phyloP scores from a whole-genome alignment of 192 early-diverging fungal species.

The Geranomyces michiganensis region DNA sequence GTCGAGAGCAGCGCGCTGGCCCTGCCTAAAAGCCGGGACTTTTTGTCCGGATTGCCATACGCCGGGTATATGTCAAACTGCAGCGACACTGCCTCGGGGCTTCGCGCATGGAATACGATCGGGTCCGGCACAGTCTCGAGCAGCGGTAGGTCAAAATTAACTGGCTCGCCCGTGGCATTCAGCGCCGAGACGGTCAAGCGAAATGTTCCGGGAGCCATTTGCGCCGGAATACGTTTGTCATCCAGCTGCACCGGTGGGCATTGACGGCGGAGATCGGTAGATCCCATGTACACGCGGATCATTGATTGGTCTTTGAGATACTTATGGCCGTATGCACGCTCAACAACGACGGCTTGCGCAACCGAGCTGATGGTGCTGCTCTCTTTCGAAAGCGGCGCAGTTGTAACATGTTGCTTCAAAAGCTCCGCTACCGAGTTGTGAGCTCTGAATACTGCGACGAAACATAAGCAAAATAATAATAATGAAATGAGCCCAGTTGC shows the following conservation, averaged over 20 bases:
- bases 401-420: conserved; percentile 45
- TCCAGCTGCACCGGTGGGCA: conserved; percentile 51
- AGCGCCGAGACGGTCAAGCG: conserved; percentile 58
- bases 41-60: conserved; percentile 47
- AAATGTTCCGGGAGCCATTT: conserved; percentile 36
- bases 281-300: conserved; percentile 68
- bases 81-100: conserved; percentile 54
- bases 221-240: conserved; percentile 29
- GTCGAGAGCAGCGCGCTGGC: conserved; percentile 60
- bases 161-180: conserved; percentile 62
- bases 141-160: conserved; percentile 58
- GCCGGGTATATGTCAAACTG: conserved; percentile 64
- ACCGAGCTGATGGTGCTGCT: conserved; percentile 8
- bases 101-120: conserved; percentile 56
- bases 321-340: conserved; percentile 63
- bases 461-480: background rate
- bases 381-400: conserved; percentile 5
- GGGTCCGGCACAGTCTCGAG: conserved; percentile 56
- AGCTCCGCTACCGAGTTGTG: conserved; percentile 51
- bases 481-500: background rate
- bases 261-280: conserved; percentile 57
- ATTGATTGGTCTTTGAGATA: conserved; percentile 63
- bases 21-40: conserved; percentile 50
- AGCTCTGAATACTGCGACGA: conserved; percentile 55
- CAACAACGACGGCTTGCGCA: conserved; percentile 44